Conservation (phyloP, 2,329 filamentous ascomycete species). For the Xylariaceae sp. region DNA sequence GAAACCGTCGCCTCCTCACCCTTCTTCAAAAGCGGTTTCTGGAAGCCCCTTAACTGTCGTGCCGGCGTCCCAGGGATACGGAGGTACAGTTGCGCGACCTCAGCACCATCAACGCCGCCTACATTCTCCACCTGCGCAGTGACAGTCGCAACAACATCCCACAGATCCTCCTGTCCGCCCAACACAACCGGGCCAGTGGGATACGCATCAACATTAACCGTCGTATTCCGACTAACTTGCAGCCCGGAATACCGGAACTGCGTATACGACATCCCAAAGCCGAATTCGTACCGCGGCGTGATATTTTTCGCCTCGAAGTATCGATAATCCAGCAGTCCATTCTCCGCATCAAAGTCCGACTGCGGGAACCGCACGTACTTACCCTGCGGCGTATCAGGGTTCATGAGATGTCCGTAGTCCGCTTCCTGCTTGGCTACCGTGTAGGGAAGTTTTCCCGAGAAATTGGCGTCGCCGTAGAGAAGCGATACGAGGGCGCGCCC, state of each 20-base stretch:
- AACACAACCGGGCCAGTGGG: constrained; percentile 37
- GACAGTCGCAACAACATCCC: constrained; percentile 41
- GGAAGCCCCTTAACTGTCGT: constrained; percentile 61
- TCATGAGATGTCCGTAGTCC: constrained; percentile 48
- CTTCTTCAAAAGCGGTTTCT: constrained; percentile 50
- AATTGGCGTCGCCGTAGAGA: constrained; percentile 52
- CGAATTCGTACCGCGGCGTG: constrained; percentile 50
- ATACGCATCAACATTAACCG: constrained; percentile 31
- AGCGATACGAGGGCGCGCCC: constrained; percentile 51
- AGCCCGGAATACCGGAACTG: constrained; percentile 46
- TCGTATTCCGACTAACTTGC: constrained; percentile 30
- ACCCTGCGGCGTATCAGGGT: constrained; percentile 41
- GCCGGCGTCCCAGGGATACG: constrained; percentile 44
- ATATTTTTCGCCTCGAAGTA: constrained; percentile 47
- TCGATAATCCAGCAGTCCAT: constrained; percentile 50
- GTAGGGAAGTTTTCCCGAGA: constrained; percentile 56
- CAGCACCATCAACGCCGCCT: constrained; percentile 39
- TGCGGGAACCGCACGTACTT: constrained; percentile 48
- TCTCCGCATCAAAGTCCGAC: constrained; percentile 45
- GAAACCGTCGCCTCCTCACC: constrained; percentile 41
- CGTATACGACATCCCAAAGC: constrained; percentile 53
- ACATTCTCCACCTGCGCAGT: constrained; percentile 39
- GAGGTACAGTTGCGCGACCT: constrained; percentile 47
- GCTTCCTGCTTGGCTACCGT: constrained; percentile 52
- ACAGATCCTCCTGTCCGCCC: constrained; percentile 44